Evolutionary conservation across 2,329 filamentous ascomycete genomes (phyloP).

Genomic region (Ambrosiella cleistominuta): DNA sequence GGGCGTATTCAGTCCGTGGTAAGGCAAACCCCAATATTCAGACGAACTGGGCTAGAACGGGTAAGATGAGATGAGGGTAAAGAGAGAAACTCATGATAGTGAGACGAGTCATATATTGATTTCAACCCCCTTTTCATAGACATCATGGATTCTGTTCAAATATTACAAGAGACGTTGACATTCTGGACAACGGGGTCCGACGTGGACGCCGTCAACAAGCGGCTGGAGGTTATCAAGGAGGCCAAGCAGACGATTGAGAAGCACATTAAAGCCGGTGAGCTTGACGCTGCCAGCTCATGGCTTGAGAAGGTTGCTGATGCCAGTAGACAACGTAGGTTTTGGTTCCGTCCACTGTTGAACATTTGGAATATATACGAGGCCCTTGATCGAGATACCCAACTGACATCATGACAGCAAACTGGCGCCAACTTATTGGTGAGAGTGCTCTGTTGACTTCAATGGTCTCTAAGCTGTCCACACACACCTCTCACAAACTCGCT

Average conservation of each 20-base stretch:
- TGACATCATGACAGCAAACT: conserved; percentile 2
- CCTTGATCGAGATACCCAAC: background rate
- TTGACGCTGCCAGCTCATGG: background rate
- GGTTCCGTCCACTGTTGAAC: background rate
- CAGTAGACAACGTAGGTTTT: conserved; percentile 10
- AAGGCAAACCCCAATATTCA: too few species aligned
- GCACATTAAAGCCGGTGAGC: background rate
- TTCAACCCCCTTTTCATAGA: too few species aligned
- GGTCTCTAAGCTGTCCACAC: background rate
- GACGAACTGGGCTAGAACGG: too few species aligned
- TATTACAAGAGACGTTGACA: background rate
- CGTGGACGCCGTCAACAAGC: conserved; percentile 4
- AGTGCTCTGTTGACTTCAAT: conserved; percentile 2
- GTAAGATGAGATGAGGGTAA: too few species aligned
- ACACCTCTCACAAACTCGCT: background rate
- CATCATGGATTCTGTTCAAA: conserved; percentile 1
- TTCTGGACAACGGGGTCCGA: conserved; percentile 8
- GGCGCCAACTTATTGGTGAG: conserved; percentile 9
- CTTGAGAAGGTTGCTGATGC: conserved; percentile 9
- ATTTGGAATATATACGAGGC: background rate
- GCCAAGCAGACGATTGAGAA: conserved; percentile 2
- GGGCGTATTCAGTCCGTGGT: too few species aligned
- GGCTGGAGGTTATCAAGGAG: conserved; percentile 1
- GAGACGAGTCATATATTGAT: too few species aligned
- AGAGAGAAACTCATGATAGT: too few species aligned